Evolutionary conservation across 331 rosid species (phyloP).

Genomic region (Erythrophleum ivorense): DNA sequence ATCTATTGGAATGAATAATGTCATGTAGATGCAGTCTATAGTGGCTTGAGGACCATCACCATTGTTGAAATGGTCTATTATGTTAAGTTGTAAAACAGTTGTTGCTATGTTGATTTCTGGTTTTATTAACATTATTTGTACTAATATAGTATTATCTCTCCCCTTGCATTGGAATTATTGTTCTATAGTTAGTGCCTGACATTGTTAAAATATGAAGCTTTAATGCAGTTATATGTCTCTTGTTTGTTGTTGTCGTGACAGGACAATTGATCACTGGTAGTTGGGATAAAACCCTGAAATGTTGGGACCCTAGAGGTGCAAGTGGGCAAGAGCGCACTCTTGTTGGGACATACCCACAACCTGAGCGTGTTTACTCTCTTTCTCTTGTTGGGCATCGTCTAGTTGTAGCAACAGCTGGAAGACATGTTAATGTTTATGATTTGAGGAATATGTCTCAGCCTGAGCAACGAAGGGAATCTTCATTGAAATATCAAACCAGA

Average conservation of each 20-base stretch:
- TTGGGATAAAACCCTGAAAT: conserved; percentile 98
- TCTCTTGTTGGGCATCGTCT: conserved; percentile 93
- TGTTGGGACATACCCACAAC: conserved; percentile 88
- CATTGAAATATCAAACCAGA: conserved; percentile 94
- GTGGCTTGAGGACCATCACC: neutral
- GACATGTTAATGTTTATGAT: conserved; percentile 94
- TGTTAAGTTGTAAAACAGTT: neutral
- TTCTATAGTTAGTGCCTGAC: conserved; percentile 37
- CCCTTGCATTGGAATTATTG: neutral
- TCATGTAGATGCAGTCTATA: conserved; percentile 5
- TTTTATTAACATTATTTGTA: neutral
- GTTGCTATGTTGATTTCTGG: neutral
- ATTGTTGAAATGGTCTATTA: neutral
- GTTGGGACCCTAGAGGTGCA: conserved; percentile 99
- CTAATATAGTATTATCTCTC: neutral
- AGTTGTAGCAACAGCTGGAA: conserved; percentile 98
- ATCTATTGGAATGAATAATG: conserved; percentile 4
- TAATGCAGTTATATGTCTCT: neutral
- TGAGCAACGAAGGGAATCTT: conserved; percentile 97
- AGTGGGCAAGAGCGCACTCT: conserved; percentile 95
- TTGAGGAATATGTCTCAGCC: conserved; percentile 98
- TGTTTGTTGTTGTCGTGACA: conserved; percentile 26
- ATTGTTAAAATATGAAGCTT: conserved; percentile 25
- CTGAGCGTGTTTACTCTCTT: conserved; percentile 97
- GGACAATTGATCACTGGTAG: conserved; percentile 98